Evolutionary conservation across 2,329 filamentous ascomycete species (phyloP).

Genomic region (Aureobasidium namibiae): DNA sequence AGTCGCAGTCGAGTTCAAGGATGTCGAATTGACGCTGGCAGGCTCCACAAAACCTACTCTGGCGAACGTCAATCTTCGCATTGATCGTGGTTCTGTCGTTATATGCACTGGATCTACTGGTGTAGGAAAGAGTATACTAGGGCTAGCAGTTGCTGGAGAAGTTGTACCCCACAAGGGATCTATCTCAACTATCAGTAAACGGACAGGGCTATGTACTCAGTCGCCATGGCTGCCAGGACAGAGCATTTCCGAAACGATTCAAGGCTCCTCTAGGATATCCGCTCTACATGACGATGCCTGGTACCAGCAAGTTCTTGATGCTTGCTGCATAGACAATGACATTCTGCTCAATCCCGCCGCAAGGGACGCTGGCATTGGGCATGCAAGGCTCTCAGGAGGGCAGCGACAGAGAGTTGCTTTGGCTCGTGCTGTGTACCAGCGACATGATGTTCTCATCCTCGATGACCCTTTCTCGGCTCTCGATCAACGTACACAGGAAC

Average conservation of each 20-base stretch:
- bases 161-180: background rate
- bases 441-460: constrained; percentile 40
- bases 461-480: constrained; percentile 46
- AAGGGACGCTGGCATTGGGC: constrained; percentile 43
- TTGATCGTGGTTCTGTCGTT: constrained; percentile 36
- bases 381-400: constrained; percentile 43
- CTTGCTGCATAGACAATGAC: constrained; percentile 16
- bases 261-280: constrained; percentile 50
- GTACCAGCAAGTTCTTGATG: constrained; percentile 24
- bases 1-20: background rate
- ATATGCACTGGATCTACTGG: constrained; percentile 43
- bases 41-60: background rate
- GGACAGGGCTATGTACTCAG: constrained; percentile 15
- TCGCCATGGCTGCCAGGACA: constrained; percentile 69
- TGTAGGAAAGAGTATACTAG: constrained; percentile 44
- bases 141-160: constrained; percentile 29
- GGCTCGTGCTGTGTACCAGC: constrained; percentile 46
- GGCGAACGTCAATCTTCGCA: constrained; percentile 28
- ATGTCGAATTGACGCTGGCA: background rate
- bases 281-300: constrained; percentile 23
- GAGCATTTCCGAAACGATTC: constrained; percentile 66
- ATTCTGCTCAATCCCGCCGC: constrained; percentile 26
- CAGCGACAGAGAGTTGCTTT: constrained; percentile 46
- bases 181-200: background rate
- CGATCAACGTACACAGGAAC: constrained; percentile 41